Percentiles rank a stretch among this genome's conserved stretches.
Evolutionary conservation across 2,329 filamentous ascomycete species (phyloP).

Genomic region (Aspergillus quadricinctus): DNA sequence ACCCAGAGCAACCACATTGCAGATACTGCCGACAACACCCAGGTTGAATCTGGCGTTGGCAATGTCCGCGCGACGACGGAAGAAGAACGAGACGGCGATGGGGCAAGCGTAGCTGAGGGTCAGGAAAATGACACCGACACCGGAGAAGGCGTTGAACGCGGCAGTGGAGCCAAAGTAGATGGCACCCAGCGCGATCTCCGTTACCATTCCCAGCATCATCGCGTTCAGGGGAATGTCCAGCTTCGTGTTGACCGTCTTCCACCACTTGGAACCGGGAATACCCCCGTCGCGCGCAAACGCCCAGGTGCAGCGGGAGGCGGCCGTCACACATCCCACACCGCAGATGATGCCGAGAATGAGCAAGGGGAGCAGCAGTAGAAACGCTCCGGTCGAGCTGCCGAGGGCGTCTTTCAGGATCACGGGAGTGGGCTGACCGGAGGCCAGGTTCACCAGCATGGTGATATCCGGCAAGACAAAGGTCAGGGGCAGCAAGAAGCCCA

Average conservation of each 20-base stretch:
- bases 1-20: conserved; percentile 64
- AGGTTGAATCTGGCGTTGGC: conserved; percentile 45
- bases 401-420: conserved; percentile 69
- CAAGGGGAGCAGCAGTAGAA: conserved; percentile 63
- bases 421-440: conserved; percentile 69
- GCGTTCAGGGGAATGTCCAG: conserved; percentile 67
- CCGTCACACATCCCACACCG: conserved; percentile 67
- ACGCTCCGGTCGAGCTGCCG: conserved; percentile 65
- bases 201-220: conserved; percentile 60
- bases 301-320: conserved; percentile 66
- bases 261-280: conserved; percentile 63
- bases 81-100: conserved; percentile 57
- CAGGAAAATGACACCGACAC: conserved; percentile 72
- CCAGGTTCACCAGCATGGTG: conserved; percentile 55
- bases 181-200: conserved; percentile 67
- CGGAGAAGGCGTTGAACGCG: conserved; percentile 76
- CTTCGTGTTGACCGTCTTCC: conserved; percentile 58
- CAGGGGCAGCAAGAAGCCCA: conserved; percentile 65
- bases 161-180: conserved; percentile 76
- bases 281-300: conserved; percentile 70
- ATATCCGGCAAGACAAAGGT: conserved; percentile 70
- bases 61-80: conserved; percentile 58
- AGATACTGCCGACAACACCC: conserved; percentile 56
- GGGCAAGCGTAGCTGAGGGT: conserved; percentile 66
- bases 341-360: conserved; percentile 70